Conservation (phyloP, 805 yeast genomes). For the Monosporozyma solicola region DNA sequence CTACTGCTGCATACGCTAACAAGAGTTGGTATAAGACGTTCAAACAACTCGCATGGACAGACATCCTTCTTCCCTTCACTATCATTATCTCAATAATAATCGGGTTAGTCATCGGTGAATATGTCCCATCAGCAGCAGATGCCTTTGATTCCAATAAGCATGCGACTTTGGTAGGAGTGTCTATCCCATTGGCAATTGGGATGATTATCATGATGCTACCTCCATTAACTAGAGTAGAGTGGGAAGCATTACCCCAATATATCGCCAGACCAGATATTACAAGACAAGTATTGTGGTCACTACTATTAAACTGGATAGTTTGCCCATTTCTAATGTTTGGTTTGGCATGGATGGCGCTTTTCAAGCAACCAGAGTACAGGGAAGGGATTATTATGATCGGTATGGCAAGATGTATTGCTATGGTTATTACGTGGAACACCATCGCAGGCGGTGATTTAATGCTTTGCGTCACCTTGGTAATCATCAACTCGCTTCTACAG, state of each 20-base stretch:
- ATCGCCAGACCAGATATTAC: slow-evolving; percentile 16
- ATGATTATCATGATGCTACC: slow-evolving; percentile 50
- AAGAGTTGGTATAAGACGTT: slow-evolving; percentile 1
- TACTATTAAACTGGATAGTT: slow-evolving; percentile 45
- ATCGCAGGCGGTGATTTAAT: slow-evolving; percentile 44
- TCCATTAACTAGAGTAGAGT: slow-evolving; percentile 44
- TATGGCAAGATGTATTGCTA: slow-evolving; percentile 51
- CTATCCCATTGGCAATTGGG: slow-evolving; percentile 42
- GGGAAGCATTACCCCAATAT: slow-evolving; percentile 35
- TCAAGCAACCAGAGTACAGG: slow-evolving; percentile 40
- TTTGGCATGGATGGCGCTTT: slow-evolving; percentile 43
- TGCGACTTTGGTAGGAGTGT: slow-evolving; percentile 31
- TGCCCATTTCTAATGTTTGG: slow-evolving; percentile 52
- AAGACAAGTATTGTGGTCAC: slow-evolving; percentile 32
- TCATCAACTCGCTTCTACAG: slow-evolving; percentile 43
- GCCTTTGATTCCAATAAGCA: slow-evolving; percentile 28
- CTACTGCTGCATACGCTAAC: no score
- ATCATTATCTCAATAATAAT: slow-evolving; percentile 32
- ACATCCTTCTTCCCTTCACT: slow-evolving; percentile 31
- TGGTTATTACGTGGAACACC: slow-evolving; percentile 53
- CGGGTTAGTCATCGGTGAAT: slow-evolving; percentile 36
- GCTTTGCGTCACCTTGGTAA: slow-evolving; percentile 44
- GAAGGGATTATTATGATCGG: slow-evolving; percentile 53
- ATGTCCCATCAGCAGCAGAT: slow-evolving; percentile 30
- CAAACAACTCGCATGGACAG: slow-evolving; percentile 25